These are phyloP conservation scores for Onygena corvina DNA, from an alignment of 2,329 filamentous ascomycete genomes.

Conservation along the genomic window DNA sequence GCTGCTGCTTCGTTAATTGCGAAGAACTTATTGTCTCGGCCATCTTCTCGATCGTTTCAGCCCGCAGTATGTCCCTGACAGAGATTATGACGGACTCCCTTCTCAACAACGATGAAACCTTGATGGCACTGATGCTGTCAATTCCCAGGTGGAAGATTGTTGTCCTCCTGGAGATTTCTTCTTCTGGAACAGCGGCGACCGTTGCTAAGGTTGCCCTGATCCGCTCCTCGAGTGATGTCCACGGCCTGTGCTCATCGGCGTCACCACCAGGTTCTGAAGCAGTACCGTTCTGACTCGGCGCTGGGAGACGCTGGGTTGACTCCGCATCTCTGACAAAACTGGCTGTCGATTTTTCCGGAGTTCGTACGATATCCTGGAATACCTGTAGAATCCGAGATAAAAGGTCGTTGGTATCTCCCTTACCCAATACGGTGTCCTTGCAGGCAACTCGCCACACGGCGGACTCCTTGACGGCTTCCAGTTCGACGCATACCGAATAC, in stretches of 20 bases:
- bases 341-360: conserved; percentile 42
- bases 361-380: conserved; percentile 44
- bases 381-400: conserved; percentile 49
- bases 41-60: conserved; percentile 55
- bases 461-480: conserved; percentile 48
- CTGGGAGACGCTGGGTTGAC: conserved; percentile 25
- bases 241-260: conserved; percentile 9
- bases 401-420: conserved; percentile 38
- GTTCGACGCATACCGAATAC: conserved; percentile 70
- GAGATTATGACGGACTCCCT: conserved; percentile 49
- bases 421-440: conserved; percentile 44
- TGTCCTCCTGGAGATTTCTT: conserved; percentile 47
- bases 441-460: conserved; percentile 63
- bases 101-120: conserved; percentile 59
- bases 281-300: not conserved
- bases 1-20: conserved; percentile 11
- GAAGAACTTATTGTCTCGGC: conserved; percentile 29
- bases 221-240: conserved; percentile 25
- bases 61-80: conserved; percentile 59
- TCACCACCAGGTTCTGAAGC: not conserved
- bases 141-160: conserved; percentile 75
- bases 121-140: conserved; percentile 86
- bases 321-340: conserved; percentile 41
- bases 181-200: conserved; percentile 49
- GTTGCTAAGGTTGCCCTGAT: conserved; percentile 39